These are phyloP conservation scores for Arthrinium phaeospermum DNA, from an alignment of 2,329 filamentous ascomycete species.

Conservation along the genomic window DNA sequence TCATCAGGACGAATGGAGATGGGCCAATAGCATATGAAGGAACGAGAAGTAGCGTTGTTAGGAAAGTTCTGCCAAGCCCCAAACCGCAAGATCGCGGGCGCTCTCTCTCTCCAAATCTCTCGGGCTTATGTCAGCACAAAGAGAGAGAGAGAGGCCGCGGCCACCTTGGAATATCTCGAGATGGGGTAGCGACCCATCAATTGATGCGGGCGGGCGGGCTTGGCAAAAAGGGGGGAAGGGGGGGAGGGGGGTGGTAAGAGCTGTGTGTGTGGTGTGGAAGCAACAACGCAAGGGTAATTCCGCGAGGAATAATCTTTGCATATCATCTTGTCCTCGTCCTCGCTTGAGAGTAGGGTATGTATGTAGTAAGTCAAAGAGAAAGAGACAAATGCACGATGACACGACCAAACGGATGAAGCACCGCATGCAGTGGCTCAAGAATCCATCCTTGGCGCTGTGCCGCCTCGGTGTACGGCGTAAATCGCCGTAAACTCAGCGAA, in stretches of 20 bases:
- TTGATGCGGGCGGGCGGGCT: background rate
- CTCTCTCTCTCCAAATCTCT: background rate
- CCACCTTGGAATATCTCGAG: background rate
- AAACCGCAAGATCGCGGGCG: background rate
- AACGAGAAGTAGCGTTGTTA: background rate
- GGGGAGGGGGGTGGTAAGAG: background rate
- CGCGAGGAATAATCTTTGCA: background rate
- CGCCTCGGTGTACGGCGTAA: background rate
- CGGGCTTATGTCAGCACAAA: slow-evolving; percentile 10
- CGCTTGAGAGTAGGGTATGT: background rate
- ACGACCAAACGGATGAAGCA: background rate
- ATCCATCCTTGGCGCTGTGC: background rate
- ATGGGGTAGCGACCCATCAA: background rate
- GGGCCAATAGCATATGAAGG: slow-evolving; percentile 4
- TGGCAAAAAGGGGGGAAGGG: background rate
- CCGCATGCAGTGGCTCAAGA: background rate
- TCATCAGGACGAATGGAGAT: background rate
- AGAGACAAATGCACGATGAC: background rate
- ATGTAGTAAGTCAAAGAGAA: background rate
- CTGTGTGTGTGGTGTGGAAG: background rate
- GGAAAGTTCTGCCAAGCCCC: slow-evolving; percentile 10
- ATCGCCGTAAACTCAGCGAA: slow-evolving; percentile 8
- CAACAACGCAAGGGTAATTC: background rate
- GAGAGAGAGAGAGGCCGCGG: background rate
- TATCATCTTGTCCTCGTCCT: background rate